Conservation (phyloP, 2,329 filamentous ascomycete genomes). For the Colletotrichum lupini region DNA sequence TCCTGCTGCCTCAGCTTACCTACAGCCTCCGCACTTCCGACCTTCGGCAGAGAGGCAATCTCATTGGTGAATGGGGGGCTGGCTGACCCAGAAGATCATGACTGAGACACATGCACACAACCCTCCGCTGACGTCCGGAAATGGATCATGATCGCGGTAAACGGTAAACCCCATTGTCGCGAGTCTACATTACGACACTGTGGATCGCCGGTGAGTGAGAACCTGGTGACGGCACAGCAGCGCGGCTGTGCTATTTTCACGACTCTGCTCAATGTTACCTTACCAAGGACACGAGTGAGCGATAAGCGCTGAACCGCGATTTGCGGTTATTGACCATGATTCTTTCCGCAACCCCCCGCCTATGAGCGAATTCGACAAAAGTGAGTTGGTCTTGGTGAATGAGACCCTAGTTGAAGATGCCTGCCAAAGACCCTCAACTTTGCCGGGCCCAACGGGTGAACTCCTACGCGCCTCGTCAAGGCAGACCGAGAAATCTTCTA, state of each 20-base stretch:
- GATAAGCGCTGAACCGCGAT: background rate
- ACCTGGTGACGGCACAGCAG: slow-evolving; percentile 7
- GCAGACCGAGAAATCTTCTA: background rate
- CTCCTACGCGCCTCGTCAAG: no score
- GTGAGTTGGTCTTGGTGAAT: background rate
- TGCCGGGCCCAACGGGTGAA: no score
- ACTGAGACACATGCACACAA: background rate
- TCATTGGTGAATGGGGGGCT: background rate
- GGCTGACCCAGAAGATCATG: background rate
- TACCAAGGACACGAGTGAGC: background rate
- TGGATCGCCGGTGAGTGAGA: background rate
- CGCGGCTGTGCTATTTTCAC: slow-evolving; percentile 9
- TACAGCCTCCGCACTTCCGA: background rate
- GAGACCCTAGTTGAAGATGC: background rate
- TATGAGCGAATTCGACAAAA: background rate
- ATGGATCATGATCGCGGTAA: background rate
- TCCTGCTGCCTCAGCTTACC: background rate
- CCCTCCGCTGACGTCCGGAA: background rate
- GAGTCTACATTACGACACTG: background rate
- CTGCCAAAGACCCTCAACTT: background rate
- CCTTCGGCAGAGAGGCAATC: background rate
- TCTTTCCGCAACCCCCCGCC: background rate
- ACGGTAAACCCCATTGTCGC: background rate
- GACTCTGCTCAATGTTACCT: background rate
- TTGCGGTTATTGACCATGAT: background rate